phyloP scores from a whole-genome alignment of 2,329 filamentous ascomycete species.

The Didymella pinodella region DNA sequence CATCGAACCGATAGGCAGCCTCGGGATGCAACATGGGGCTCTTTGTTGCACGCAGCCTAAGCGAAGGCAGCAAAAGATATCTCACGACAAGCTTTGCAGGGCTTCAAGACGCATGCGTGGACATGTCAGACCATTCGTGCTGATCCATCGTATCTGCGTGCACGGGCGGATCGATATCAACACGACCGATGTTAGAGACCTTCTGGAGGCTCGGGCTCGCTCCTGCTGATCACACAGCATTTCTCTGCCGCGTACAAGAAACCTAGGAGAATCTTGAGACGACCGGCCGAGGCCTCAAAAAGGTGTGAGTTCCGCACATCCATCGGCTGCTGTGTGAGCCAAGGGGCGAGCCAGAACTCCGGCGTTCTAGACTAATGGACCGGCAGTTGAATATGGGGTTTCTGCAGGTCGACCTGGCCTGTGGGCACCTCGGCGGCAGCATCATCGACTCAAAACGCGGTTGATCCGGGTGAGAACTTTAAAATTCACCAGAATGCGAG shows the following conservation, averaged over 20 bases:
- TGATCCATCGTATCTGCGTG: slow-evolving; percentile 23
- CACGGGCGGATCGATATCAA: slow-evolving; percentile 33
- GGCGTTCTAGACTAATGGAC: slow-evolving; percentile 17
- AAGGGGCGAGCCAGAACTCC: slow-evolving; percentile 19
- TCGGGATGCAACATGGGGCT: slow-evolving; percentile 13
- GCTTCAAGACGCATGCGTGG: slow-evolving; percentile 8
- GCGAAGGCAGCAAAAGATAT: slow-evolving; percentile 25
- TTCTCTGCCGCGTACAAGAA: slow-evolving; percentile 23
- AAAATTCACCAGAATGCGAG: slow-evolving; percentile 23
- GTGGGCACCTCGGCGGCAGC: slow-evolving; percentile 6
- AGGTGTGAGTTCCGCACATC: slow-evolving; percentile 30
- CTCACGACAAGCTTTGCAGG: slow-evolving; percentile 5
- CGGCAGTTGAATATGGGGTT: slow-evolving; percentile 15
- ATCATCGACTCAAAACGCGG: slow-evolving; percentile 7
- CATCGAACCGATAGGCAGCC: slow-evolving; percentile 34
- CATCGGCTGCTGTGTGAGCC: slow-evolving; percentile 26
- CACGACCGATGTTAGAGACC: slow-evolving; percentile 20
- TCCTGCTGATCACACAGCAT: slow-evolving; percentile 23
- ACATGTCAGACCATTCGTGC: slow-evolving; percentile 24
- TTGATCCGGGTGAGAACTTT: slow-evolving; percentile 2
- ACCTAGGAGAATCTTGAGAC: slow-evolving; percentile 27
- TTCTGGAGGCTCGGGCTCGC: slow-evolving; percentile 23
- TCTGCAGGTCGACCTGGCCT: slow-evolving; percentile 9
- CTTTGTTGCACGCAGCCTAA: slow-evolving; percentile 24
- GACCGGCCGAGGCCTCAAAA: slow-evolving; percentile 26